phyloP scores from a whole-genome alignment of 768 basidiomycete species.

The Suillus decipiens region DNA sequence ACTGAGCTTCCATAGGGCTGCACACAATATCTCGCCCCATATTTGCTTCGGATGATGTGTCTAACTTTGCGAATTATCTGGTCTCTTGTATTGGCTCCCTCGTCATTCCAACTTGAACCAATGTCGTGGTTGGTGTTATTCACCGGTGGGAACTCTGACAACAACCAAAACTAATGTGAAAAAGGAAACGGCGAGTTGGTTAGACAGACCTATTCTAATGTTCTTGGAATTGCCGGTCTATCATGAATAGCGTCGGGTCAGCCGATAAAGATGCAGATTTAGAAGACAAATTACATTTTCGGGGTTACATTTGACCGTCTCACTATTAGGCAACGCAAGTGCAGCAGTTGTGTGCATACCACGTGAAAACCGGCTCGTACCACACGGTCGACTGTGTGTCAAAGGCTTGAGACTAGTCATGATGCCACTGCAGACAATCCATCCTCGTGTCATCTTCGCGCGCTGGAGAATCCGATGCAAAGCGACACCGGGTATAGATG shows the following conservation, averaged over 20 bases:
- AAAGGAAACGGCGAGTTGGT: neutral
- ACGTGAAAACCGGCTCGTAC: neutral
- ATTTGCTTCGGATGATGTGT: slow-evolving; percentile 27
- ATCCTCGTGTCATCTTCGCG: neutral
- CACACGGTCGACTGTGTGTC: neutral
- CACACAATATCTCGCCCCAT: slow-evolving; percentile 37
- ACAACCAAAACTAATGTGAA: neutral
- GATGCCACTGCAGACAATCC: neutral
- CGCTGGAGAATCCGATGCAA: neutral
- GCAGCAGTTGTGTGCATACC: neutral
- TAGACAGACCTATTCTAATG: neutral
- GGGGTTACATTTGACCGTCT: neutral
- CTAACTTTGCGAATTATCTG: neutral
- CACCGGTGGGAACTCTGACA: neutral
- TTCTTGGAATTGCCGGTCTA: neutral
- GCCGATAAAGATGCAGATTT: neutral
- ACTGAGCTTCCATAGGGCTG: slow-evolving; percentile 50
- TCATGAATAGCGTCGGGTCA: neutral
- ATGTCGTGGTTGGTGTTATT: neutral
- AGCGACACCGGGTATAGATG: neutral
- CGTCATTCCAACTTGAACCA: neutral
- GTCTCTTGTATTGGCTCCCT: neutral
- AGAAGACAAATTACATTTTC: neutral
- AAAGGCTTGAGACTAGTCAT: neutral
- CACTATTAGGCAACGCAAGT: too few species aligned